Percentiles rank a stretch among this genome's conserved stretches.
Evolutionary conservation across 495 filamentous ascomycete genomes (phyloP).

Genomic region (Thermothielavioides terrestris): DNA sequence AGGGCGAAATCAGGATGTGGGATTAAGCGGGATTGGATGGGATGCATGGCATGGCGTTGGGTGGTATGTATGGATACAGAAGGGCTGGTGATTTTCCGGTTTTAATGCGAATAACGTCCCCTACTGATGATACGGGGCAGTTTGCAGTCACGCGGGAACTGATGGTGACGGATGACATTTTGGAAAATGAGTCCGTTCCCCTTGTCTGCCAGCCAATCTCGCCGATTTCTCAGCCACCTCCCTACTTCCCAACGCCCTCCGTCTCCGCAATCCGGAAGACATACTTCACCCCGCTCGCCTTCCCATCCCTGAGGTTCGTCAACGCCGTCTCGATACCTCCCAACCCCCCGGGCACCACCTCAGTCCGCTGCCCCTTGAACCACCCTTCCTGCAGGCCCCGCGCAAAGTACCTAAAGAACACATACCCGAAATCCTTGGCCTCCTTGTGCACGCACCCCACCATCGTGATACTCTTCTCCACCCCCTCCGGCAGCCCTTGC

Average conservation of each 20-base stretch:
- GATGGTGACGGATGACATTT: too few species aligned
- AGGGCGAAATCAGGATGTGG: conserved; percentile 89
- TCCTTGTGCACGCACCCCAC: conserved; percentile 47
- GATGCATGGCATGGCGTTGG: conserved; percentile 1
- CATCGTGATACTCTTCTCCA: conserved; percentile 27
- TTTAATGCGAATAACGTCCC: background rate
- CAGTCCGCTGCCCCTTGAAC: conserved; percentile 53
- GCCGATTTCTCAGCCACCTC: too few species aligned
- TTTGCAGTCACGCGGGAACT: too few species aligned
- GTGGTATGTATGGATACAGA: background rate
- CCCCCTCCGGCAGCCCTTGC: conserved; percentile 23
- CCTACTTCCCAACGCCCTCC: conserved; percentile 21
- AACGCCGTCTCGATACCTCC: conserved; percentile 49
- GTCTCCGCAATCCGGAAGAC: conserved; percentile 61
- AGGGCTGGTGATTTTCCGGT: too few species aligned
- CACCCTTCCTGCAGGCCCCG: conserved; percentile 47
- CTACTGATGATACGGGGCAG: too few species aligned
- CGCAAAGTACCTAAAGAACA: conserved; percentile 47
- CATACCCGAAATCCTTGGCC: conserved; percentile 48
- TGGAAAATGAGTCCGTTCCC: too few species aligned
- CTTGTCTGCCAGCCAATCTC: too few species aligned
- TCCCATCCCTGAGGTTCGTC: conserved; percentile 48
- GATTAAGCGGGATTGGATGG: conserved; percentile 56
- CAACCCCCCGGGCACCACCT: conserved; percentile 54
- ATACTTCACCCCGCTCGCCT: conserved; percentile 60